phyloP scores from a whole-genome alignment of 2,329 filamentous ascomycete species.

The Apiospora marii region DNA sequence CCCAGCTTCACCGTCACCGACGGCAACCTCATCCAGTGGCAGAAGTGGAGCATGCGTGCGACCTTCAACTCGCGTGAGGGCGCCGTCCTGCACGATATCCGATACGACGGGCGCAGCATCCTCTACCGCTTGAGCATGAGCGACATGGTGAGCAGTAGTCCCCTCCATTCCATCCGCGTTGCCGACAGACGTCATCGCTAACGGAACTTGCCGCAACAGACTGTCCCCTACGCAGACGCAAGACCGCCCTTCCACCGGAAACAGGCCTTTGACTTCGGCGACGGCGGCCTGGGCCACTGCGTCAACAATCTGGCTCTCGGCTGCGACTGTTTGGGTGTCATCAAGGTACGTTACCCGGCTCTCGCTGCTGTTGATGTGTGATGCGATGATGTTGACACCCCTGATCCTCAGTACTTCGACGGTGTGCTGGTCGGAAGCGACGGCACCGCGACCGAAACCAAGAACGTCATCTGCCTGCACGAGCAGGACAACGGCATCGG shows the following conservation, averaged over 20 bases:
- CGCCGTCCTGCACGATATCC: slow-evolving; percentile 67
- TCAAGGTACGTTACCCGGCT: slow-evolving; percentile 40
- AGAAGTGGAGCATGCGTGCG: slow-evolving; percentile 66
- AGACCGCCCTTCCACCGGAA: slow-evolving; percentile 70
- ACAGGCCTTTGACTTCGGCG: slow-evolving; percentile 74
- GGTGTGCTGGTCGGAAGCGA: slow-evolving; percentile 59
- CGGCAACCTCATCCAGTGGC: slow-evolving; percentile 43
- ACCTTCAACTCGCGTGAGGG: slow-evolving; percentile 69
- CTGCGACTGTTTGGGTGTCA: slow-evolving; percentile 73
- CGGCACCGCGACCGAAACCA: slow-evolving; percentile 60
- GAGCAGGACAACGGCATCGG: slow-evolving; percentile 74
- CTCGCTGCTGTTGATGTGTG: not conserved
- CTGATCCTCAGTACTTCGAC: slow-evolving; percentile 54
- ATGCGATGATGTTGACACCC: not conserved
- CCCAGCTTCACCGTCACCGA: slow-evolving; percentile 42
- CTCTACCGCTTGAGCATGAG: slow-evolving; percentile 66
- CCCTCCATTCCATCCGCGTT: not conserved
- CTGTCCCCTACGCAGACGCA: slow-evolving; percentile 69
- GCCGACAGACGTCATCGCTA: not conserved
- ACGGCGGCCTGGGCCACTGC: slow-evolving; percentile 68
- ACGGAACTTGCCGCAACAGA: slow-evolving; percentile 37
- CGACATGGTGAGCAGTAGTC: slow-evolving; percentile 55
- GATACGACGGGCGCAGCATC: slow-evolving; percentile 65
- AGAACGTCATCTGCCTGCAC: slow-evolving; percentile 73
- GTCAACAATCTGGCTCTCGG: slow-evolving; percentile 73